Base-by-base conservation (phyloP, 495 filamentous ascomycete genomes). In the Rostrohypoxylon terebratum region DNA sequence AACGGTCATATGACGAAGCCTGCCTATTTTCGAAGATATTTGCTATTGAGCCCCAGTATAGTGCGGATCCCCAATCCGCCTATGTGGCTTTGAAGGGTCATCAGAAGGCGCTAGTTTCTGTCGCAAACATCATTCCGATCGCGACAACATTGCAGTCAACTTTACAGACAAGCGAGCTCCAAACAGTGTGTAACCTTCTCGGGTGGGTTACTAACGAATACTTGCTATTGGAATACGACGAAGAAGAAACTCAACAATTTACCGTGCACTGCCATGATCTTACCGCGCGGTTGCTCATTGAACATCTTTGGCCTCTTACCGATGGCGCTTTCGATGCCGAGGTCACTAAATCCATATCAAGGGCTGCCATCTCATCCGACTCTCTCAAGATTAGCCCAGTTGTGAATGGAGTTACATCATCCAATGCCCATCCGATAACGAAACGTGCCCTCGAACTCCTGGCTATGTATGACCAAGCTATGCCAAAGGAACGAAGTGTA, bases 161-260 rank as follows among this genome's bases (percentile, higher is more conserved):
- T 10, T 74, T 88, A 13, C 79, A 83, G 33, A 62, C 72, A 28
- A 77, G 75, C 44, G 82, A 84, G 59, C 72, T 88, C 45, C 75
- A 80, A 45, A 81, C 82, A 2, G 76, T 95, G 3, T 97, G 93
- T 80, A 91, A 93, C 72, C 81, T 97, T 1, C 90, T 93, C 62
- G 90, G 90, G 8, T 85, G 94, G 77, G 82, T 97, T 10, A 93
- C 94, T 71, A 92, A 92, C n/a, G 89, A 91, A 45, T 97, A 97
- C 69, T 72, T 86, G 16, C 85, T 94, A 73, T 83, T 90, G 21
- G 89, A 91, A 48, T 91, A 92, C 47, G 94, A 97, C 51, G 87
- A 92, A 50, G 83, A 88, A 13, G 87, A 90, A 71, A 94, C 90
- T 7, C 86, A 88, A 14, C 86, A 88, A 18, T 89, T 93, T 31